Evolutionary conservation across 225 moss, liverwort and hornwort genomes (phyloP), one percentile per base, ranked within the genome.

Genomic region (Polytrichum formosum): DNA sequence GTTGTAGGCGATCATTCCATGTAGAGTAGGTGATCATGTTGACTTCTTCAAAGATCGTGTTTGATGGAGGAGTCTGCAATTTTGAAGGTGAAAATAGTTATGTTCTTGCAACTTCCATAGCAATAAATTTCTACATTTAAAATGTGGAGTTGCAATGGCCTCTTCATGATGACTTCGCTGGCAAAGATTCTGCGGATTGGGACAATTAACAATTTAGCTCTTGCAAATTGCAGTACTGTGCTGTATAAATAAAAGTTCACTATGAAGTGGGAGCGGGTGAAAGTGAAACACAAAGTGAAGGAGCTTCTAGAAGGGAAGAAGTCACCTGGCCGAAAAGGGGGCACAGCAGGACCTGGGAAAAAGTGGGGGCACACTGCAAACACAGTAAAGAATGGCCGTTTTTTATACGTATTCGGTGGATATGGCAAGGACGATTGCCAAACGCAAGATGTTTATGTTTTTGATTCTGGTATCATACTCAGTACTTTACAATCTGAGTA

Each of bases 351-450:
- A 28, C 98, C 98, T 2, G 98, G 98, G 64, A 90, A 90, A 56
- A 98, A 98, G 72, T 98, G 98, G 98, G 98, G 98, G 8, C 98
- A 98, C 65, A 94, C 98, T 18, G 87, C 94, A 67, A 98, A 98
- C 76, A 90, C 94, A 2, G 98, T 98, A 62, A 98, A 91, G 91
- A 91, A 85, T 73, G 94, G 98, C 28, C 94, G 98, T 31, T 86
- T 73, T 66, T 67, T 94, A 29, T 98, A 98, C 61, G 94, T 98
- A 0, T 98, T 98, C 65, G 98, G 98, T 78, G 98, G 98, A 68
- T 98, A 98, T 74, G 98, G 98, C 64, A 91, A 92, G 68, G 91
- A 94, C 56, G 98, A 98, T 81, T 94, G 94, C 60, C 98, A 98
- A 77, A 98, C 98, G 1, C 94, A 98, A 62, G 98, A 98, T 59